These are phyloP conservation scores for Lathyrus sativus DNA, from an alignment of 306 rosid genomes.

Conservation along the genomic window DNA sequence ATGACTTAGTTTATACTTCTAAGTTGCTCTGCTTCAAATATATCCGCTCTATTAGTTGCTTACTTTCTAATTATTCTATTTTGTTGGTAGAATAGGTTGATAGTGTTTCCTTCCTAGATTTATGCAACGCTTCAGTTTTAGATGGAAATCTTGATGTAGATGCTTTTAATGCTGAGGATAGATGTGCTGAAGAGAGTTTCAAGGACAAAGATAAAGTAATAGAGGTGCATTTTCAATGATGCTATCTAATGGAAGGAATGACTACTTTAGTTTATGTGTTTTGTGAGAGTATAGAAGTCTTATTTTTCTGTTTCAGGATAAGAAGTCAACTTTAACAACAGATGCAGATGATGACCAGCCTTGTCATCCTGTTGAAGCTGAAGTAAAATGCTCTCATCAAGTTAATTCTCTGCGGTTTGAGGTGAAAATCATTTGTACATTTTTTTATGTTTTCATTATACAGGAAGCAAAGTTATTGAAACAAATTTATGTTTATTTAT, in stretches of 20 bases:
- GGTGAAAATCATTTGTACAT: constrained; percentile 46
- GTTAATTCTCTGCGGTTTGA: constrained; percentile 76
- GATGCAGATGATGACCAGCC: constrained; percentile 47
- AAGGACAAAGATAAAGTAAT: constrained; percentile 37
- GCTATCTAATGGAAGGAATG: constrained; percentile 28
- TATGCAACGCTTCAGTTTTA: constrained; percentile 39
- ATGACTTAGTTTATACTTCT: constrained; percentile 29
- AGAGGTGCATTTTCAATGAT: constrained; percentile 41
- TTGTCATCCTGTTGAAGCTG: constrained; percentile 44
- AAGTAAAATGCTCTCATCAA: constrained; percentile 42
- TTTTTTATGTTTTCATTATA: constrained; percentile 29
- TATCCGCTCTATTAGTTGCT: constrained; percentile 6
- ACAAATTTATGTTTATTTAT: constrained; percentile 18
- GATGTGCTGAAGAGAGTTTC: constrained; percentile 37
- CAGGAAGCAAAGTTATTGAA: constrained; percentile 13
- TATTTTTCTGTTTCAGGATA: constrained; percentile 52
- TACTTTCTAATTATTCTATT: constrained; percentile 29
- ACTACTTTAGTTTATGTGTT: constrained; percentile 28
- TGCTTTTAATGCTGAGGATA: constrained; percentile 37
- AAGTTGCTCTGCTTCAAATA: constrained; percentile 12
- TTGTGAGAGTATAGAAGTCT: constrained; percentile 23
- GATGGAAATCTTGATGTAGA: constrained; percentile 46
- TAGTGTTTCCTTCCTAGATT: constrained; percentile 38
- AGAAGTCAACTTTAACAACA: constrained; percentile 30
- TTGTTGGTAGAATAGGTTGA: constrained; percentile 54